A percentile compares a stretch with the other conserved stretches of the same genome.
phyloP scores from a whole-genome alignment of 768 basidiomycete species.

The Neoboletus subvelutipes region DNA sequence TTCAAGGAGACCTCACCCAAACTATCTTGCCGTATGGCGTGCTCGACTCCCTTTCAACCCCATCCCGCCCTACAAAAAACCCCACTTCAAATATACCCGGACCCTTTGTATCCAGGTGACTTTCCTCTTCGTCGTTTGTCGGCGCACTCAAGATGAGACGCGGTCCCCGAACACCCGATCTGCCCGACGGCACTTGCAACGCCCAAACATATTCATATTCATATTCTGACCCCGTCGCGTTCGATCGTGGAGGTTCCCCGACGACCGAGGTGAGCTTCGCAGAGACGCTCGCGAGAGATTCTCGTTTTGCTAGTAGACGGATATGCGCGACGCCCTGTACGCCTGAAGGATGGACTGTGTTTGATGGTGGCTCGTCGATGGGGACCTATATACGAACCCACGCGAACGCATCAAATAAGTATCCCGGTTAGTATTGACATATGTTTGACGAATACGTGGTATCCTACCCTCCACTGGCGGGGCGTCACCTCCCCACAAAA shows the following conservation, averaged over 20 bases:
- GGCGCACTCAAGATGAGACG: slow-evolving; percentile 40
- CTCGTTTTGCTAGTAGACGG: slow-evolving; percentile 38
- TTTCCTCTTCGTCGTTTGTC: slow-evolving; percentile 34
- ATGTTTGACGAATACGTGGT: background rate
- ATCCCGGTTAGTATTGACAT: background rate
- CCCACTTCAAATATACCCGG: slow-evolving; percentile 55
- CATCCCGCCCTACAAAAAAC: slow-evolving; percentile 39
- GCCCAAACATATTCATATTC: slow-evolving; percentile 36
- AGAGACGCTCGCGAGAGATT: slow-evolving; percentile 31
- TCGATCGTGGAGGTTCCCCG: slow-evolving; percentile 38
- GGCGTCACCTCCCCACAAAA: slow-evolving; percentile 76
- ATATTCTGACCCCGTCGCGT: slow-evolving; percentile 22
- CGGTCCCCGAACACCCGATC: slow-evolving; percentile 11
- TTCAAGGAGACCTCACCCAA: slow-evolving; percentile 31
- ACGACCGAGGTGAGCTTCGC: slow-evolving; percentile 49
- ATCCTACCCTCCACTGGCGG: slow-evolving; percentile 52
- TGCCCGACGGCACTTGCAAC: slow-evolving; percentile 36
- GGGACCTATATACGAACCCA: slow-evolving; percentile 44
- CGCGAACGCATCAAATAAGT: background rate
- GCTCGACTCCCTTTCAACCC: slow-evolving; percentile 30
- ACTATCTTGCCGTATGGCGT: slow-evolving; percentile 55
- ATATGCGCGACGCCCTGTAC: slow-evolving; percentile 52
- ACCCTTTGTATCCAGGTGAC: slow-evolving; percentile 29
- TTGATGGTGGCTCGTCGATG: slow-evolving; percentile 40
- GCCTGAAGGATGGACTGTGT: slow-evolving; percentile 49